phyloP scores from a whole-genome alignment of 164 flowering plant species.

The Vitis rotundifolia region DNA sequence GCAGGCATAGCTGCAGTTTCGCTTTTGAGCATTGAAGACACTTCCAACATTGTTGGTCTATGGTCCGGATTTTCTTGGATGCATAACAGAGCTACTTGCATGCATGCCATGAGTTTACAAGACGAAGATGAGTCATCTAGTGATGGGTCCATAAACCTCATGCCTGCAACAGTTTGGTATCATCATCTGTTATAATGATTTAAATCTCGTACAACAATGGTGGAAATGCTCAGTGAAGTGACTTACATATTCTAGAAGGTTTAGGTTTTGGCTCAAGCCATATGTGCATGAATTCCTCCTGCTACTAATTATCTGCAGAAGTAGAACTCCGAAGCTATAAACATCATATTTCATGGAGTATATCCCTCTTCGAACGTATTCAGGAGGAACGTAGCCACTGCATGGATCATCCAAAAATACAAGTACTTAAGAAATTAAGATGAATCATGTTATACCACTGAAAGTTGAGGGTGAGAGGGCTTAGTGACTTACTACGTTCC shows the following conservation, averaged over 20 bases:
- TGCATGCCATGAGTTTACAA: conserved; percentile 12
- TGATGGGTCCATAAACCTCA: conserved; percentile 27
- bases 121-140: conserved; percentile 19
- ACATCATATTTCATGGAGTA: conserved; percentile 35
- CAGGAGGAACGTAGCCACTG: conserved; percentile 42
- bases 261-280: conserved; percentile 12
- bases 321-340: conserved; percentile 38
- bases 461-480: background rate
- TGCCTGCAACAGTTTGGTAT: conserved; percentile 10
- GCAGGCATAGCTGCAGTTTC: background rate
- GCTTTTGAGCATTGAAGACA: conserved; percentile 24
- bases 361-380: conserved; percentile 21
- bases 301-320: conserved; percentile 35
- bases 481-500: conserved; percentile 32
- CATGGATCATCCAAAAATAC: background rate
- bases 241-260: conserved; percentile 34
- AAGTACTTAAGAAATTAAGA: background rate
- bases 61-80: conserved; percentile 16
- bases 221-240: background rate
- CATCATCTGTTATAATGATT: background rate
- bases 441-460: background rate
- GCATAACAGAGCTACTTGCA: conserved; percentile 24
- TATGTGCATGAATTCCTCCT: conserved; percentile 13
- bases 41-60: conserved; percentile 28
- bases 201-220: background rate